Base-by-base conservation (phyloP, 371 early-diverging fungal genomes). In the Chytridium lagenaria region DNA sequence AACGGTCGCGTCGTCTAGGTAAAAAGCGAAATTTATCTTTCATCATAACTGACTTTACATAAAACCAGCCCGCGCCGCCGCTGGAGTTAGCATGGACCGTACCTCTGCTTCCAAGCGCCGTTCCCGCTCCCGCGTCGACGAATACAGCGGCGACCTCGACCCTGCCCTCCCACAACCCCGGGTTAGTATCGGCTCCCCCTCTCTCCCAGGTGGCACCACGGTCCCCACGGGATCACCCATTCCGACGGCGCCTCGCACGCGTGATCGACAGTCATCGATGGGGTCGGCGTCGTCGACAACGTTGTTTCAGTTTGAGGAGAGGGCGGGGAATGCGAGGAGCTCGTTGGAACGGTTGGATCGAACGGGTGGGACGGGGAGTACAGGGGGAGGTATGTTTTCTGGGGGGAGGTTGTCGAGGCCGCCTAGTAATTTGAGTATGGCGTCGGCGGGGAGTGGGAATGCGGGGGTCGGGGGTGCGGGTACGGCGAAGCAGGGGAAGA, bases 1-100 rank as follows among this genome's bases (percentile, higher is more conserved):
- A 84, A 44, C 68, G 79, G 39, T 50, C 37, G 39, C 67, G 80
- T 1, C 69, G 79, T 30, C n/a, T 67, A 0, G 78, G 74, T n/a
- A 34, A 16, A 61, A 33, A 61, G 7, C 34, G 23, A 61, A 19
- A 44, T 12, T 12, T 44, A 61, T 34, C 26, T 61, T 28, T 67
- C 12, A 52, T 26, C 12, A n/a, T n/a, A n/a, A n/a, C n/a, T n/a
- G n/a, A 52, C 10, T 34, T 61, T 34, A 7, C 61, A 12, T 61
- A 19, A 44, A 7, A 7, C 19, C 44, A 61, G 61, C 61, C 7
- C 61, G 61, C 12, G 23, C 61, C 5, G 30, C 61, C 3, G 61
- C 61, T 2, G 61, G 61, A 3, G 3, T 61, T 26, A 61, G 26
- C 61, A 28, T 61, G 10, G 61, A 61, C 37, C 30, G 61, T 5